Evolutionary conservation across 495 filamentous ascomycete genomes (phyloP).

Genomic region (Glarea lozoyensis): DNA sequence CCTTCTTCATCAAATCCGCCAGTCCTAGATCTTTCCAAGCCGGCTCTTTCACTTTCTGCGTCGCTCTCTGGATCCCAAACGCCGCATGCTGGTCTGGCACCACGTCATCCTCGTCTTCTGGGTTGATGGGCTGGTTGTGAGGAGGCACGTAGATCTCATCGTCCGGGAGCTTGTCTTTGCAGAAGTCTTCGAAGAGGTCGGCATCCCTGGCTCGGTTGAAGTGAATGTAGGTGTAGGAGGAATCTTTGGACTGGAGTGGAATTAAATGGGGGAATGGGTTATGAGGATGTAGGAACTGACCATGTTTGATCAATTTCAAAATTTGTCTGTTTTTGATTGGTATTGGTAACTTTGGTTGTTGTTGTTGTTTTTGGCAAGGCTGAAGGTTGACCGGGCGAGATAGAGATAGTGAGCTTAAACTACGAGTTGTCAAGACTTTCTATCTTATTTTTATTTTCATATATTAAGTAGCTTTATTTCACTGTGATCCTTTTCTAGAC

Average conservation of each 20-base stretch:
- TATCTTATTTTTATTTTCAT: no score
- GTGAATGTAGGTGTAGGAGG: slow-evolving; percentile 78
- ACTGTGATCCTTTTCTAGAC: no score
- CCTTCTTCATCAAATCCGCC: slow-evolving; percentile 55
- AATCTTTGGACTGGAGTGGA: slow-evolving; percentile 56
- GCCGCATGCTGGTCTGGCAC: slow-evolving; percentile 96
- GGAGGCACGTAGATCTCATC: slow-evolving; percentile 84
- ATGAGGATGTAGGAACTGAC: no score
- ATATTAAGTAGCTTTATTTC: no score
- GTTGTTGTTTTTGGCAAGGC: slow-evolving; percentile 1
- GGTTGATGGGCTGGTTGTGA: slow-evolving; percentile 86
- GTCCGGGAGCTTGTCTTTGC: slow-evolving; percentile 54
- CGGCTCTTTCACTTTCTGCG: slow-evolving; percentile 57
- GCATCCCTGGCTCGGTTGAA: slow-evolving; percentile 70
- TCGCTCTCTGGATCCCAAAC: slow-evolving; percentile 88
- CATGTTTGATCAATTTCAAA: no score
- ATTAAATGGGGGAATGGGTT: background rate
- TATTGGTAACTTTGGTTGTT: no score
- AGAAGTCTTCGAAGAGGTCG: slow-evolving; percentile 88
- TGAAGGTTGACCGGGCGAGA: no score
- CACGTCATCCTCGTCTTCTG: slow-evolving; percentile 96
- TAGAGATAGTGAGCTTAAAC: no score
- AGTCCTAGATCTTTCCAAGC: slow-evolving; percentile 86
- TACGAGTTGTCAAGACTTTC: no score
- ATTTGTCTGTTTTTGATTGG: no score